Evolutionary conservation across 78 protist genomes (phyloP), one percentile per base, ranked within the genome.

Genomic region (Dictyostelium intermedium): DNA sequence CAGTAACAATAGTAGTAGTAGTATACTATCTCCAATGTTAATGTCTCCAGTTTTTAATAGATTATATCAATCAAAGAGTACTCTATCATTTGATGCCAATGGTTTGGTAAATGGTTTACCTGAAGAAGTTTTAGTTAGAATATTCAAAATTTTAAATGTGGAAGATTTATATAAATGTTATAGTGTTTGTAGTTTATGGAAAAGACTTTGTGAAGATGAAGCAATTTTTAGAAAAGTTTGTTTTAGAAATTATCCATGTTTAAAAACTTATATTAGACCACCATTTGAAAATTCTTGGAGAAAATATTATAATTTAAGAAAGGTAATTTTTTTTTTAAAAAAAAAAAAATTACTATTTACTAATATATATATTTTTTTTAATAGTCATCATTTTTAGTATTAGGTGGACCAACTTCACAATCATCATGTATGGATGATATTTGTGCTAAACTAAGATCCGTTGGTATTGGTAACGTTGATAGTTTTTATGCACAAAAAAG

Each of bases 381-480:
- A 37, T 43, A 87, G 93, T 50, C 79, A 47, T 89, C 94, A 74
- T 89, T 89, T 80, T 80, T 89, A 50, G 94, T 89, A 20, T 37
- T 89, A 35, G 94, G 94, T 32, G 94, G 94, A 50, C 94, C 94
- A 66, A 74, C 77, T n/a, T 50, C 87, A 69, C 94, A 89, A 50
- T 80, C 87, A 30, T 18, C 87, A 43, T 89, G 94, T 89, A 89
- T 89, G 94, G 94, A 89, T 47, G 94, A 89, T 89, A 89, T 89
- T 35, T 89, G 94, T 80, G 20, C 66, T 34, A 89, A 89, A 35
- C n/a, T 89, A 50, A 89, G 87, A 70, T 27, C 85, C 50, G 66
- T 32, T 74, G 94, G 94, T 47, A 78, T 89, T 69, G 79, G 84
- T 8, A 43, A 41, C 45, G 79, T 89, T 20, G 94, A 89, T 53